Evolutionary conservation across 2,329 filamentous ascomycete genomes (phyloP).

Genomic region (Ambrosiella xylebori): DNA sequence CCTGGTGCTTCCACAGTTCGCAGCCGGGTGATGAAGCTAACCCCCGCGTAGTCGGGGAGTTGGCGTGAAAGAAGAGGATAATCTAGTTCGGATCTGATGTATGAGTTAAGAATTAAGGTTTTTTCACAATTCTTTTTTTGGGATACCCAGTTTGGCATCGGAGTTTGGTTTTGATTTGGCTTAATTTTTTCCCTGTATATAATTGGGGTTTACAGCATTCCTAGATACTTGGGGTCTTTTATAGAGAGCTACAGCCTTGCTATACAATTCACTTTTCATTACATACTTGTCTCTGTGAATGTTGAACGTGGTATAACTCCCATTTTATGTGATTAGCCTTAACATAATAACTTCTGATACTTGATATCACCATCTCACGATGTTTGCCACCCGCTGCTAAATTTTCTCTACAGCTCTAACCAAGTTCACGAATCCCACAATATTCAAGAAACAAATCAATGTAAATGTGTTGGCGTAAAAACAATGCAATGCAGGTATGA

Average conservation of each 20-base stretch:
- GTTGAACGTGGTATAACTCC: background rate
- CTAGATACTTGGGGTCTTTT: background rate
- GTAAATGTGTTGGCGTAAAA: too few species aligned
- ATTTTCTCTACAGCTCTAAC: too few species aligned
- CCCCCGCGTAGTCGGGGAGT: background rate
- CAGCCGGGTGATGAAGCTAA: constrained; percentile 18
- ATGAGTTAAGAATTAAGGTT: constrained; percentile 2
- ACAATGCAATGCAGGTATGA: too few species aligned
- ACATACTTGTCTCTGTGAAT: background rate
- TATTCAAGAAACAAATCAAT: too few species aligned
- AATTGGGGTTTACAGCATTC: constrained; percentile 1
- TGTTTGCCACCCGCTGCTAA: too few species aligned
- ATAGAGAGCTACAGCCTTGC: background rate
- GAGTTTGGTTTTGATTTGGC: constrained; percentile 2
- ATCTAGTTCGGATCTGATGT: background rate
- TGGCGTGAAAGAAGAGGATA: background rate
- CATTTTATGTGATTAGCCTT: too few species aligned
- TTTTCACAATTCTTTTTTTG: constrained; percentile 5
- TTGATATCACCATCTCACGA: too few species aligned
- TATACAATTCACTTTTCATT: background rate
- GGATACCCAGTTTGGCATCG: constrained; percentile 6
- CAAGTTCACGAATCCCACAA: too few species aligned
- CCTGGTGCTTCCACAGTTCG: constrained; percentile 23
- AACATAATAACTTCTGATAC: too few species aligned
- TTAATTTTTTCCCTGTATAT: background rate